Conservation (phyloP, 768 basidiomycete species). For the Tephrocybe sp. region DNA sequence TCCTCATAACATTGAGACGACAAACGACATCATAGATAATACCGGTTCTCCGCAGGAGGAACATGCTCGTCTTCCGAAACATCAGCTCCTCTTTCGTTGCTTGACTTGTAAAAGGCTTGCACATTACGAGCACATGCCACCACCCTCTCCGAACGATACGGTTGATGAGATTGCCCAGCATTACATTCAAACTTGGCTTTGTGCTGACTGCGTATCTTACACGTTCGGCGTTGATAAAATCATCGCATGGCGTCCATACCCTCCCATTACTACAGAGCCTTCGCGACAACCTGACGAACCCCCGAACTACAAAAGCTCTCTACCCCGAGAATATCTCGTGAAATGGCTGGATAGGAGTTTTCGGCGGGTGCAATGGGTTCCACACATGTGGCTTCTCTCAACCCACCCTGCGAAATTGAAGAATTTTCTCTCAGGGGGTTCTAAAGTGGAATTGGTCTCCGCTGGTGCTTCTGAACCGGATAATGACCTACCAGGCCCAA, state of each 20-base stretch:
- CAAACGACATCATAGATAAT: constrained; percentile 18
- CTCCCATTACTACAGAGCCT: constrained; percentile 59
- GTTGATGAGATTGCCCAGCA: constrained; percentile 50
- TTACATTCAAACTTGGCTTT: constrained; percentile 64
- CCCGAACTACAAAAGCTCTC: constrained; percentile 50
- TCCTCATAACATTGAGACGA: constrained; percentile 27
- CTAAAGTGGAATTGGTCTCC: constrained; percentile 59
- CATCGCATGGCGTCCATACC: constrained; percentile 88
- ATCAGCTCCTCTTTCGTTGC: constrained; percentile 70
- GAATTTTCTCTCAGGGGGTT: constrained; percentile 69
- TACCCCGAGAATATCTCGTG: constrained; percentile 91
- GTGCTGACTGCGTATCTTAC: constrained; percentile 76
- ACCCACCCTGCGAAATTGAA: constrained; percentile 66
- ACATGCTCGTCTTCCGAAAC: not conserved
- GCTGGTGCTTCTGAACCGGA: constrained; percentile 30
- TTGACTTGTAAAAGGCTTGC: constrained; percentile 76
- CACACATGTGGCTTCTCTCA: constrained; percentile 85
- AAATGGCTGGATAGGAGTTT: constrained; percentile 86
- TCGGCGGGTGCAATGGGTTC: constrained; percentile 81
- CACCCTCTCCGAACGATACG: constrained; percentile 35
- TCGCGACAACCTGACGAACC: constrained; percentile 33
- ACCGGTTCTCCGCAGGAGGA: not conserved
- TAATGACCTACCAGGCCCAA: constrained; percentile 22
- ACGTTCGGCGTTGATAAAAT: constrained; percentile 75
- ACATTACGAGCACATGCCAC: constrained; percentile 75